A percentile compares a stretch with the other conserved stretches of the same genome.
These are phyloP conservation scores for Pneumocystis wakefieldiae DNA, from an alignment of 1,139 yeast species.

Conservation along the genomic window DNA sequence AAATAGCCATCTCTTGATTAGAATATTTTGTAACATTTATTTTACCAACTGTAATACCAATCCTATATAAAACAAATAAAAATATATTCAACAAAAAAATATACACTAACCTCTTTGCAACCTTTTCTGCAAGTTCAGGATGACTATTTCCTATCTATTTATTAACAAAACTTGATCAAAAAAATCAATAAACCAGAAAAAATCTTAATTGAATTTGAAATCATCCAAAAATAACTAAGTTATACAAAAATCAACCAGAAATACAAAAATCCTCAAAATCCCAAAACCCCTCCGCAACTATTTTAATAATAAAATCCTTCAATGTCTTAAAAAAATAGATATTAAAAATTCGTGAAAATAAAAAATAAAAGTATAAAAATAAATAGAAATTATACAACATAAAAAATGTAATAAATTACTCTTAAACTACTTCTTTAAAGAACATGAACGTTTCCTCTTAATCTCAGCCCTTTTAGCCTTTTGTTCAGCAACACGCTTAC, in stretches of 20 bases:
- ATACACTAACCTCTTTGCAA: conserved; percentile 9
- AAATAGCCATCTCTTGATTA: conserved; percentile 51
- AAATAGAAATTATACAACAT: not conserved
- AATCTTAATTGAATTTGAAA: conserved; percentile 13
- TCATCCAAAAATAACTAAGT: conserved; percentile 1
- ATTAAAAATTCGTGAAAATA: not conserved
- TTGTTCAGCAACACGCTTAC: conserved; percentile 95
- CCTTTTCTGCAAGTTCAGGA: conserved; percentile 13
- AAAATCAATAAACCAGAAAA: conserved; percentile 7
- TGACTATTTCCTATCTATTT: conserved; percentile 10
- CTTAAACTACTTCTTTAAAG: conserved; percentile 32
- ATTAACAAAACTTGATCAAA: not conserved
- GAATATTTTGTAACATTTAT: conserved; percentile 24
- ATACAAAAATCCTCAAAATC: not conserved
- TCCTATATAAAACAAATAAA: conserved; percentile 3
- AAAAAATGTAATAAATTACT: not conserved
- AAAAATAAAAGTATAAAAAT: not conserved
- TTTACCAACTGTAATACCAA: conserved; percentile 12
- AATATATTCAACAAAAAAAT: not conserved
- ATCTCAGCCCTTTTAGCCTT: conserved; percentile 96
- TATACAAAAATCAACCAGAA: not conserved
- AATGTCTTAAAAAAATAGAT: not conserved
- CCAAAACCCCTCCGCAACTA: not conserved
- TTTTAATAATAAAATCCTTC: not conserved
- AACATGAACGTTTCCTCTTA: conserved; percentile 99